These are phyloP conservation scores for Butyriboletus loyo DNA, from an alignment of 768 basidiomycete genomes.

Conservation along the genomic window DNA sequence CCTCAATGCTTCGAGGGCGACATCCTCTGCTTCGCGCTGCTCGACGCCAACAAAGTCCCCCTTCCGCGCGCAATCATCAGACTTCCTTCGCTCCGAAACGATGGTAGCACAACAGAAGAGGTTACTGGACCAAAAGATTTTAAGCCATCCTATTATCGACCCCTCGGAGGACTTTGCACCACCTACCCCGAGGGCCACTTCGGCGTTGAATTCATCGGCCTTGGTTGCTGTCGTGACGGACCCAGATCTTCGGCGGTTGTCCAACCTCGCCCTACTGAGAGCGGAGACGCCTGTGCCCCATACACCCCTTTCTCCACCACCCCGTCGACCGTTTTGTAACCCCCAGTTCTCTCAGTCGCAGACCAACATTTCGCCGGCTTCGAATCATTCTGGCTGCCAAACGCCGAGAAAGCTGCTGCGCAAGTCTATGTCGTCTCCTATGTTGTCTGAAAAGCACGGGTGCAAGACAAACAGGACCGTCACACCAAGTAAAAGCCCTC, in stretches of 20 bases:
- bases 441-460: conserved; percentile 45
- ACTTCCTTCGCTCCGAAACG: conserved; percentile 20
- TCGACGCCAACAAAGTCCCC: conserved; percentile 39
- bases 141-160: conserved; percentile 39
- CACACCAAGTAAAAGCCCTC: conserved; percentile 41
- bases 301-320: conserved; percentile 65
- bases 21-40: conserved; percentile 30
- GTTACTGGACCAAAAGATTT: conserved; percentile 42
- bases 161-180: conserved; percentile 31
- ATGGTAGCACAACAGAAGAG: conserved; percentile 24
- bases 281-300: conserved; percentile 66
- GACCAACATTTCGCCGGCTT: conserved; percentile 40
- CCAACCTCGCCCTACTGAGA: conserved; percentile 50
- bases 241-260: conserved; percentile 35
- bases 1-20: conserved; percentile 54
- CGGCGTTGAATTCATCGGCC: conserved; percentile 6
- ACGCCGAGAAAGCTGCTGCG: conserved; percentile 34
- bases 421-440: conserved; percentile 52
- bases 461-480: conserved; percentile 27
- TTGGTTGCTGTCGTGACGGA: conserved; percentile 16
- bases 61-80: conserved; percentile 19
- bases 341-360: conserved; percentile 57
- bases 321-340: conserved; percentile 42
- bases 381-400: conserved; percentile 2
- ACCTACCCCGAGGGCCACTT: conserved; percentile 13